Evolutionary conservation across 208 protist genomes (phyloP).

Genomic region (Crithidia thermophila): DNA sequence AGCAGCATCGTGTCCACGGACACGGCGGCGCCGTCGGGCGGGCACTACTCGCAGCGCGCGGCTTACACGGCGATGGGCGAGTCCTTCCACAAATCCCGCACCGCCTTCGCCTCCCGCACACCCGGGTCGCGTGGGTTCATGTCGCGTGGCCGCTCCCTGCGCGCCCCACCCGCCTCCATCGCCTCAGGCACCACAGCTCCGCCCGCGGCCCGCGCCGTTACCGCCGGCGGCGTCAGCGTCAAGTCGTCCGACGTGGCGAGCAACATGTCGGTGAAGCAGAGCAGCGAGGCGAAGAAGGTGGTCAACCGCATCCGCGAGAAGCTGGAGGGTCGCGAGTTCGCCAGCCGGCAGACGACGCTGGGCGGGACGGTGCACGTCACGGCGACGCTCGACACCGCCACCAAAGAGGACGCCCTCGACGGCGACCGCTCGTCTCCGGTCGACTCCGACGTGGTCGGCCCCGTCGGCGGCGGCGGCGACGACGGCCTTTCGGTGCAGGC

Average conservation of each 20-base stretch:
- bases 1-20: constrained; percentile 21
- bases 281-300: constrained; percentile 95
- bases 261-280: constrained; percentile 56
- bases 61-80: constrained; percentile 46
- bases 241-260: constrained; percentile 23
- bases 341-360: constrained; percentile 24
- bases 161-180: constrained; percentile 13
- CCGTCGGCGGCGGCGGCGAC: constrained; percentile 19
- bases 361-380: constrained; percentile 6
- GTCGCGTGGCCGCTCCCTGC: constrained; percentile 20
- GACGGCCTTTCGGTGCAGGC: constrained; percentile 78
- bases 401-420: neutral
- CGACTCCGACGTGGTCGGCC: neutral
- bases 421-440: constrained; percentile 7
- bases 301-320: constrained; percentile 98
- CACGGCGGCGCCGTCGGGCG: constrained; percentile 3
- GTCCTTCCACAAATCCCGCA: constrained; percentile 42
- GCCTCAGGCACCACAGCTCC: no score
- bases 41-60: constrained; percentile 30
- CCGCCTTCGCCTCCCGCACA: constrained; percentile 28
- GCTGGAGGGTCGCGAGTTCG: constrained; percentile 98
- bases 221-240: constrained; percentile 3
- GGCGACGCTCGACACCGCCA: constrained; percentile 12
- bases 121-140: constrained; percentile 16
- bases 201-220: neutral